Base-by-base conservation (phyloP, 2,329 filamentous ascomycete genomes). In the Aspergillus brasiliensis region DNA sequence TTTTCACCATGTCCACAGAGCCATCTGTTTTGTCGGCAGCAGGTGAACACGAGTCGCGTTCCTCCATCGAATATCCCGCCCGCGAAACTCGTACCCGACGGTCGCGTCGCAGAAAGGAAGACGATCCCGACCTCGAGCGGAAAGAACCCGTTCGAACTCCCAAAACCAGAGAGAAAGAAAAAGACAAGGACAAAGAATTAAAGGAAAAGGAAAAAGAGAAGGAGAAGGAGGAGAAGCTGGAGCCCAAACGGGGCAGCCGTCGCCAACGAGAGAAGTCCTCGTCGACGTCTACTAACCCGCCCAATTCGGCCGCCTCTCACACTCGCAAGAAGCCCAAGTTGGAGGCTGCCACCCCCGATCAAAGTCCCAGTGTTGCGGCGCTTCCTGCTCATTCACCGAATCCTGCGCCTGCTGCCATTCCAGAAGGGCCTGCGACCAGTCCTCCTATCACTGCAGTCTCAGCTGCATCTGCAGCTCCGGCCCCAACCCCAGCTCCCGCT, bases 251-350 rank as follows among this genome's bases (percentile, higher is more conserved):
- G 28, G 65, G 67, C 28, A 66, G 65, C 57, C 75, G 73, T 60
- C 75, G 73, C 25, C 70, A 69, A 25, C 69, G 74, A 17, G 74
- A 77, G 57, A 76, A 76, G 59, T 73, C 73, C n/a, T 69, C 67
- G 37, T 65, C 70, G 38, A 67, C 66, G 17, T 56, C 65, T 13
- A 60, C 49, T 58, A 63, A 57, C 52, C 37, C 62, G n/a, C 46
- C 56, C 42, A 57, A 56, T 48, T 61, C 55, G 42, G 44, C 59
- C 13, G 54, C 63, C 15, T 63, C 61, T 17, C 63, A 69, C 31
- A 64, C 81, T 60, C 82, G 84, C 66, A 86, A 80, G 69, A 80
- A 78, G 65, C 71, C 73, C 47, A 80, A 80, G 69, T 66, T 78
- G 52, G 78, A 80, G 67, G 53, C 58, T 61, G 51, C 67, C 60